phyloP scores from a whole-genome alignment of 129 eudicot genomes.

The Apium graveolens region DNA sequence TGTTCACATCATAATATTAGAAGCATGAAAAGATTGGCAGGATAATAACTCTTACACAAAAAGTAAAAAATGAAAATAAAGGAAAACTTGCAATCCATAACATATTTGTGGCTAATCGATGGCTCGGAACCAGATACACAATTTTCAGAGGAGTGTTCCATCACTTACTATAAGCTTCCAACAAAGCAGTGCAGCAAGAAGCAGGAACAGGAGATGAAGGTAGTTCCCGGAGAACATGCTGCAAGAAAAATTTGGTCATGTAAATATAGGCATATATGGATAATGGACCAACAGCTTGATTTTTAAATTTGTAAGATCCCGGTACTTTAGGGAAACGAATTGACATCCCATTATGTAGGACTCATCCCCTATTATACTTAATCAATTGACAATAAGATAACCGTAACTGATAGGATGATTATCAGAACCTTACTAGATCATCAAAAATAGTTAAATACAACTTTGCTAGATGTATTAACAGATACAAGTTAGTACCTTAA shows the following conservation, averaged over 20 bases:
- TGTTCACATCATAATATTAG: background rate
- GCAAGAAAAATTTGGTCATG: slow-evolving; percentile 19
- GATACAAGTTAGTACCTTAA: slow-evolving; percentile 48
- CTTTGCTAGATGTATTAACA: background rate
- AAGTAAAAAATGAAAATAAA: background rate
- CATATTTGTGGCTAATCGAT: background rate
- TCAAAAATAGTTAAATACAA: background rate
- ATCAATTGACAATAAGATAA: background rate
- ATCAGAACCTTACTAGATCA: background rate
- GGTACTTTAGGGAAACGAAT: background rate
- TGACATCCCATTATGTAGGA: background rate
- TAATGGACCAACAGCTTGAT: background rate
- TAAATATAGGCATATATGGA: background rate
- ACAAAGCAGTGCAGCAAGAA: slow-evolving; percentile 89
- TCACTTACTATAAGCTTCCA: slow-evolving; percentile 89
- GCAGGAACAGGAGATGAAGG: slow-evolving; percentile 99
- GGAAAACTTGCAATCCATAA: background rate
- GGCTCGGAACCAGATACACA: background rate
- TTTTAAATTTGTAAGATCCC: background rate
- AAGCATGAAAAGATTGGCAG: background rate
- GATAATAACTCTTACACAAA: background rate
- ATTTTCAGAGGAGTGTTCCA: background rate
- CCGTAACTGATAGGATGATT: background rate
- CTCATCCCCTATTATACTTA: background rate
- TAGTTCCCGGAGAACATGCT: slow-evolving; percentile 98